Conservation (phyloP, 2,329 filamentous ascomycete species). For the Beauveria australis region DNA sequence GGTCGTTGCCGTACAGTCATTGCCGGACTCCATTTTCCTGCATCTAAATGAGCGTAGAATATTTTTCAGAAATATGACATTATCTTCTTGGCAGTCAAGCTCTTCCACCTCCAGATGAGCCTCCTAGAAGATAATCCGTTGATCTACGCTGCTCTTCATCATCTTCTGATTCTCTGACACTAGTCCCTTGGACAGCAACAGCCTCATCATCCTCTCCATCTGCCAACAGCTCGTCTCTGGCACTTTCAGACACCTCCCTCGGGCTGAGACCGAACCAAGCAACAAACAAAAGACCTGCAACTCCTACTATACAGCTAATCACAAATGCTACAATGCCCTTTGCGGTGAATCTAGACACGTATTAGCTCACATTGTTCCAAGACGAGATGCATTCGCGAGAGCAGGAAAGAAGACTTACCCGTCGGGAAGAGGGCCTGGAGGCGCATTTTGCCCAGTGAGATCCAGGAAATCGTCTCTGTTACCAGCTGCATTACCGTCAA, state of each 20-base stretch:
- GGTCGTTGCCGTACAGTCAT: not conserved
- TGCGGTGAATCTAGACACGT: constrained; percentile 47
- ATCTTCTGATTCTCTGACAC: no score
- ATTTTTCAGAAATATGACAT: no score
- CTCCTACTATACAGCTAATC: constrained; percentile 60
- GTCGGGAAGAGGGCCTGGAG: constrained; percentile 48
- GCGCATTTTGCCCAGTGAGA: constrained; percentile 50
- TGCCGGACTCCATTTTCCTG: not conserved
- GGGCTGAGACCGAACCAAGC: constrained; percentile 48
- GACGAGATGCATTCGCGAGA: no score
- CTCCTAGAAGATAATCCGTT: no score
- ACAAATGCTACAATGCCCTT: constrained; percentile 66
- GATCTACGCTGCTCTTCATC: no score
- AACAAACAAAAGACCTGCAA: constrained; percentile 60
- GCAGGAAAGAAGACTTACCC: constrained; percentile 37
- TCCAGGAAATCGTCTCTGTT: constrained; percentile 59
- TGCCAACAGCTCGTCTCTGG: no score
- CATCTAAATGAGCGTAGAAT: no score
- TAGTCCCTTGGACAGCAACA: no score
- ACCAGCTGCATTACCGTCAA: constrained; percentile 64
- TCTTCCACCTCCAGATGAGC: no score
- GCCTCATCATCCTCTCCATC: no score
- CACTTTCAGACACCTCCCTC: no score
- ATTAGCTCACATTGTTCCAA: not conserved
- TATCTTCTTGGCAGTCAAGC: no score